phyloP scores from a whole-genome alignment of 2,329 filamentous ascomycete genomes.

The Fusarium dimerum region DNA sequence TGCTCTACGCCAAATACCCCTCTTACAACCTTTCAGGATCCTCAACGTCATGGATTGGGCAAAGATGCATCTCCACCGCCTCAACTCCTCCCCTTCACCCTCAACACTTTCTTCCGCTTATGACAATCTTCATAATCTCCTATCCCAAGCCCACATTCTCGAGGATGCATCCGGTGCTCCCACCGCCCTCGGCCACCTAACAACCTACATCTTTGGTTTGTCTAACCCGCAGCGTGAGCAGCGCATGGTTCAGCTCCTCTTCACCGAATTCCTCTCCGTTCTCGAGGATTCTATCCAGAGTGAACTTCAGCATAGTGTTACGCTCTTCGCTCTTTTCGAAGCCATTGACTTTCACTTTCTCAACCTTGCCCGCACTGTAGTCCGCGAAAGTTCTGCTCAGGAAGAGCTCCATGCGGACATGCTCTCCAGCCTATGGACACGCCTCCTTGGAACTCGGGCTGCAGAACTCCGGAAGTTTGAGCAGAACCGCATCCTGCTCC shows the following conservation, averaged over 20 bases:
- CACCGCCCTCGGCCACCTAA: slow-evolving; percentile 67
- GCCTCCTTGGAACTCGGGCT: slow-evolving; percentile 76
- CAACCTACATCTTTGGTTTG: slow-evolving; percentile 75
- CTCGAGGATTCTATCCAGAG: slow-evolving; percentile 87
- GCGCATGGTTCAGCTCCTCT: slow-evolving; percentile 80
- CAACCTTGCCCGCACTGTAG: slow-evolving; percentile 81
- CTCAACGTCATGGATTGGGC: slow-evolving; percentile 97
- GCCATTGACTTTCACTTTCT: slow-evolving; percentile 87
- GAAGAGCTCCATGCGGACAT: slow-evolving; percentile 80
- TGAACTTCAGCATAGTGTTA: slow-evolving; percentile 78
- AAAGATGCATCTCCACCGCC: slow-evolving; percentile 74
- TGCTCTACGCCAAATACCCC: neutral
- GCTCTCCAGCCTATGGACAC: slow-evolving; percentile 82
- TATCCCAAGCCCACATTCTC: slow-evolving; percentile 64
- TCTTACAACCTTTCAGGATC: slow-evolving; percentile 55
- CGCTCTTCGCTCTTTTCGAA: slow-evolving; percentile 87
- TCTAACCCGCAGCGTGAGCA: slow-evolving; percentile 80
- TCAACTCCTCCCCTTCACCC: slow-evolving; percentile 62
- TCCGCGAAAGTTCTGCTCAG: slow-evolving; percentile 79
- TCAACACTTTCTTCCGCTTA: slow-evolving; percentile 66
- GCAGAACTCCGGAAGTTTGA: slow-evolving; percentile 84
- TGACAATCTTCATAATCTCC: slow-evolving; percentile 79
- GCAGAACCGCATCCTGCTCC: slow-evolving; percentile 80
- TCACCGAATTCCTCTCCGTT: slow-evolving; percentile 78
- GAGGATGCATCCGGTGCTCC: slow-evolving; percentile 57